Percentiles rank a stretch among this genome's conserved stretches.
These are phyloP conservation scores for Blastomyces parvus DNA, from an alignment of 2,329 filamentous ascomycete genomes.

Conservation along the genomic window DNA sequence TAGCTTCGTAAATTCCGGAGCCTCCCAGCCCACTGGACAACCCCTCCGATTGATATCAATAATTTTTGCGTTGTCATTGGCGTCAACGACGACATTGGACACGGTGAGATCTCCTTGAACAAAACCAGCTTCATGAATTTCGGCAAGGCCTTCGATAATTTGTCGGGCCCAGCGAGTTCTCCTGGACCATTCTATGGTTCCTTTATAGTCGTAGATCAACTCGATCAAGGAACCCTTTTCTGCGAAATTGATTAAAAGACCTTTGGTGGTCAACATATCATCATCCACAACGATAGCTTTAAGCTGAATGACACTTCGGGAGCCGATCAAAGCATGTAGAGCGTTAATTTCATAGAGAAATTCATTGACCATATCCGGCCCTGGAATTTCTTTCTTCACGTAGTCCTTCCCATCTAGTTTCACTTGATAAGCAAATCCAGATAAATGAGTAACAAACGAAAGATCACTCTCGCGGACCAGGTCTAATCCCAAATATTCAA, in stretches of 20 bases:
- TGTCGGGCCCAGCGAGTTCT: slow-evolving; percentile 84
- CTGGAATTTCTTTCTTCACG: slow-evolving; percentile 97
- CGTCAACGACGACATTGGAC: slow-evolving; percentile 92
- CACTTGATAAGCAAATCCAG: slow-evolving; percentile 96
- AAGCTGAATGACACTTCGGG: slow-evolving; percentile 71
- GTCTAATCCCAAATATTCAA: slow-evolving; percentile 56
- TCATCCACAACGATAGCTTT: slow-evolving; percentile 84
- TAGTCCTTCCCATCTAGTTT: slow-evolving; percentile 56
- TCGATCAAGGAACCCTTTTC: slow-evolving; percentile 82
- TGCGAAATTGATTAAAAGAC: slow-evolving; percentile 79
- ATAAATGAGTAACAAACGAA: slow-evolving; percentile 82
- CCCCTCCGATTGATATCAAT: slow-evolving; percentile 97
- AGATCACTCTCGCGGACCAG: slow-evolving; percentile 63
- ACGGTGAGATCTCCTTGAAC: slow-evolving; percentile 97
- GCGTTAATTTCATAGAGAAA: slow-evolving; percentile 97
- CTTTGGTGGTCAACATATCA: slow-evolving; percentile 62
- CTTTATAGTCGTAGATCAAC: slow-evolving; percentile 70
- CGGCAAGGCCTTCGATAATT: slow-evolving; percentile 77
- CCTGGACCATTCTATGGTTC: slow-evolving; percentile 56
- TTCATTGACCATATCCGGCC: slow-evolving; percentile 88
- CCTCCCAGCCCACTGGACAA: slow-evolving; percentile 97
- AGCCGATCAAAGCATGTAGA: slow-evolving; percentile 64
- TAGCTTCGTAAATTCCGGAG: slow-evolving; percentile 76
- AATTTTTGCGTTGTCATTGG: slow-evolving; percentile 76
- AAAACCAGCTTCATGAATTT: slow-evolving; percentile 92